Base-by-base conservation (phyloP, 2,329 filamentous ascomycete species). In the Claviceps africana region DNA sequence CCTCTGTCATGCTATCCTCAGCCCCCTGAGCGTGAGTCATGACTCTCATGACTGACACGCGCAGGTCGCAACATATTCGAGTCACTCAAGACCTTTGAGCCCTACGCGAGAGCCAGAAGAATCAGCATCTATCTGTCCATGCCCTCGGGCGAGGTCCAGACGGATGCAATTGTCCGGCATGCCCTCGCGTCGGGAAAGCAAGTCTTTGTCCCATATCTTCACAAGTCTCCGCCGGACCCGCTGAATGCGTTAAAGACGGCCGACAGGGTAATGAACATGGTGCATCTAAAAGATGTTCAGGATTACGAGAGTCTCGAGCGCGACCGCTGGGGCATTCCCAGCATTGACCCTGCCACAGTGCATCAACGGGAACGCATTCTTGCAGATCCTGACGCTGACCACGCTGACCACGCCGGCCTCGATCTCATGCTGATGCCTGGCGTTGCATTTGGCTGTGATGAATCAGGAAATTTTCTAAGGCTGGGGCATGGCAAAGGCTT, bases 271-370 rank as follows among this genome's bases (percentile, higher is more conserved):
- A 98, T 98, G 93, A 89, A 96, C 63, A 97, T 98, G 93, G 80
- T 98, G 22, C 82, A 82, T 56, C 73, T 98, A 42, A 72, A 75
- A 53, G 83, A 82, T 28, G 66, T 88, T 49, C 70, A 78, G 30
- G 93, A 98, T 65, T 95, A 90, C 65, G 80, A 88, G 56, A 78
- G 79, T 25, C 72, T 97, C 54, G 70, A 82, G 61, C 76, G 77
- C 42, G 93, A 98, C 67, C 81, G 78, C 64, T 98, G 93, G 93
- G 90, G 89, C 10, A 98, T 98, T 57, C 93, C 93, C n/a, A 91
- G 86, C 33, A 79, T 95, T 53, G 75, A 81, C 55, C 71, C 76
- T 48, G 72, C 77, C 21, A 85, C 85, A 2, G 75, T 94, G 3
- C 65, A 74, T 47, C 68, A 74, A 55, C 78, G 90, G 59, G 76